Conservation (phyloP, 2,329 filamentous ascomycete genomes). For the Colletotrichum ledebouriae region DNA sequence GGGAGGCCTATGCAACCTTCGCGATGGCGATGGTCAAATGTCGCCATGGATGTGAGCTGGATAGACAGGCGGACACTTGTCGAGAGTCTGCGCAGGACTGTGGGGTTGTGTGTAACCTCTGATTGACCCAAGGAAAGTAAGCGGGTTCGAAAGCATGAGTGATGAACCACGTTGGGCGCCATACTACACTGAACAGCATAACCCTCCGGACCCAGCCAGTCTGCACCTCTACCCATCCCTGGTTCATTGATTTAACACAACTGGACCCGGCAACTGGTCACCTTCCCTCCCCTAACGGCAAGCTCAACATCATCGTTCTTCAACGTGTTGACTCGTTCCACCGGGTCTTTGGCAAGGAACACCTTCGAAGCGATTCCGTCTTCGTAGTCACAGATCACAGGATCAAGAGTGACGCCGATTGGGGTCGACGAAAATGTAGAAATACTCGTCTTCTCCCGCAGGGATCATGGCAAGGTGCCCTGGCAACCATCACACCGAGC, state of each 20-base stretch:
- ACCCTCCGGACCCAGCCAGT: no score
- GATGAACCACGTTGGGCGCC: no score
- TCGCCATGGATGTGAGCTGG: no score
- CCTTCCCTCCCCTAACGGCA: conserved; percentile 48
- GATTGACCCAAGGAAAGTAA: no score
- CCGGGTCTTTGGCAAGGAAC: conserved; percentile 48
- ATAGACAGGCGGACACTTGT: no score
- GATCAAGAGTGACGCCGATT: conserved; percentile 45
- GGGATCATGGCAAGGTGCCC: conserved; percentile 36
- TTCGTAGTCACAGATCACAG: conserved; percentile 48
- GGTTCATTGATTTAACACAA: conserved; percentile 11
- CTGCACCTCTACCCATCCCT: not conserved
- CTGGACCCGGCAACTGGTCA: conserved; percentile 26
- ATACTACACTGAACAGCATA: no score
- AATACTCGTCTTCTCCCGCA: conserved; percentile 26
- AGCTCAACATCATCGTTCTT: conserved; percentile 44
- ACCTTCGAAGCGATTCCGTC: conserved; percentile 45
- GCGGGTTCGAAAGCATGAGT: no score
- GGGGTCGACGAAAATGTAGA: conserved; percentile 45
- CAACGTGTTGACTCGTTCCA: conserved; percentile 44
- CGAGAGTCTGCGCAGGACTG: no score
- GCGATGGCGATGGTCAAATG: no score
- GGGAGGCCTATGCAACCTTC: no score
- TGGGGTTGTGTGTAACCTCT: no score
- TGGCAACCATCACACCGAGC: conserved; percentile 42